Base-by-base conservation (phyloP, 805 yeast species). In the Citeromyces nyonsensis region DNA sequence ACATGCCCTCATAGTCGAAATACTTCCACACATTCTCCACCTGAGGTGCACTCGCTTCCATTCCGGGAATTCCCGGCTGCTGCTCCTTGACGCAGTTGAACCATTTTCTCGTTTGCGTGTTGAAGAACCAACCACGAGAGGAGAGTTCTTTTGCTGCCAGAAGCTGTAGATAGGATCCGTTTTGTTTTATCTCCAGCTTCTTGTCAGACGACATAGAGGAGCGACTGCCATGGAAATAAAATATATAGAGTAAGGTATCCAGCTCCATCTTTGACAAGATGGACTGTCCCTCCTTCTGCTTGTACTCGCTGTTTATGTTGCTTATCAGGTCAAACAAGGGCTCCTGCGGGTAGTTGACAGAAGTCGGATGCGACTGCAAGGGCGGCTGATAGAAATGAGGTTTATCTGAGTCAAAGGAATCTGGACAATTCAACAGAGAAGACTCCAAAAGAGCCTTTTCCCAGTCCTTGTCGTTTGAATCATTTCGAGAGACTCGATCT, bases 211-310 rank as follows among this genome's bases (percentile, higher is more conserved):
- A 18, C 22, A 18, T 5, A 18, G 25, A 20, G 32, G 14, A 14
- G 10, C 13, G 11, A 15, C 15, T 12, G 32, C 59, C 67, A 42
- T 75, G 69, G 52, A 85, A 91, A 57, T 91, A 91, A 56, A 91
- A 91, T 32, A 88, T 80, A 61, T 82, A 91, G 43, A 88, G 86
- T 42, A 91, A 56, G 2, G 97, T 88, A 47, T 85, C 95, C 24
- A 74, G 61, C 46, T 84, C 94, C 44, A 88, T 69, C 44, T 78
- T 83, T 18, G 67, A 59, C 54, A 82, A 62, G 28, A 80, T 53
- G 33, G 62, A 59, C 10, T 73, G 62, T 39, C 75, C 72, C 32
- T 73, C 77, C 22, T 18, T 18, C 22, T 18, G 22, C 22, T 18
- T 18, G 22, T 18, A 18, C 22, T 18, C 22, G 22, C 22, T 18